Conservation (phyloP, 176 grass and related monocot species). For the Bromus sterilis region DNA sequence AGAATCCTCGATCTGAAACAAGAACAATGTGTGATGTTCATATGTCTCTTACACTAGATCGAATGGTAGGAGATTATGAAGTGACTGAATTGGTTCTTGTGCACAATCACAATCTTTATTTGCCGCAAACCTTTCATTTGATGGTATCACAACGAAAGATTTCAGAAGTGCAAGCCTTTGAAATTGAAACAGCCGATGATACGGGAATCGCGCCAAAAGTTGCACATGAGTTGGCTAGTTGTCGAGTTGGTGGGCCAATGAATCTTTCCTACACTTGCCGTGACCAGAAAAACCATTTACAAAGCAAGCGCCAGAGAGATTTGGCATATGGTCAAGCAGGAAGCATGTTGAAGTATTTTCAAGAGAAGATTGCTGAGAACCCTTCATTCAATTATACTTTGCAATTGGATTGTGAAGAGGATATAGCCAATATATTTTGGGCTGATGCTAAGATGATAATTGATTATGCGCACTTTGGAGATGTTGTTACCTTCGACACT, state of each 20-base stretch:
- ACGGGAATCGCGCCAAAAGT: conserved; percentile 1
- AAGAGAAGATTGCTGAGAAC: not conserved
- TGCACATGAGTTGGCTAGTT: not conserved
- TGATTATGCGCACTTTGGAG: not conserved
- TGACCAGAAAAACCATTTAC: not conserved
- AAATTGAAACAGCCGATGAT: no score
- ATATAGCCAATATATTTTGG: no score
- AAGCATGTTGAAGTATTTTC: no score
- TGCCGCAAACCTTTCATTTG: not conserved
- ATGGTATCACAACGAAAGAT: not conserved
- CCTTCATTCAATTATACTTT: not conserved
- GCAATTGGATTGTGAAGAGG: not conserved
- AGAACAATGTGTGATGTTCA: conserved; percentile 16
- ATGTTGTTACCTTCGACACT: not conserved
- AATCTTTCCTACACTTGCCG: not conserved
- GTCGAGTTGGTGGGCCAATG: not conserved
- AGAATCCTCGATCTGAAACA: conserved; percentile 16
- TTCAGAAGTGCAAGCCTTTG: no score
- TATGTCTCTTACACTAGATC: conserved; percentile 11
- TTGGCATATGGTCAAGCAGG: not conserved
- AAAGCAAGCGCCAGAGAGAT: not conserved
- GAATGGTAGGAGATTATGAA: not conserved
- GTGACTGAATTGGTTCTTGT: not conserved
- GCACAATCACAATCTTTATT: conserved; percentile 13
- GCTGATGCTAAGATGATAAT: no score